Base-by-base conservation (phyloP, 208 protist species). In the Trypanosoma brucei region DNA sequence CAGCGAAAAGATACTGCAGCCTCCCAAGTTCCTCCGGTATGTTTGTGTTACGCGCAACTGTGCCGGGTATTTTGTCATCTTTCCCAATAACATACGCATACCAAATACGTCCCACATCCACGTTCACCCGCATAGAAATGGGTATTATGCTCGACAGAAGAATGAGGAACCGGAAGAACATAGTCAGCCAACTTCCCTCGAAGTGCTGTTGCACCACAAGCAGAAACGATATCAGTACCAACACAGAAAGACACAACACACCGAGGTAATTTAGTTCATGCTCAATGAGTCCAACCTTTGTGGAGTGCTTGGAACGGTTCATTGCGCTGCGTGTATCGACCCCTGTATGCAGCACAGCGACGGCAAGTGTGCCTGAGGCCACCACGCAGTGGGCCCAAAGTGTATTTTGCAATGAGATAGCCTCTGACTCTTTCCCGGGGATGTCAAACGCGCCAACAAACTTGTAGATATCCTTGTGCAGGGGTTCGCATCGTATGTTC, bases 61-160 rank as follows among this genome's bases (percentile, higher is more conserved):
- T 75, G 34, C 91, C 91, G 0, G 85, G 79, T 34, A 97, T 92
- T 31, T 84, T 83, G 7, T 58, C 5, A 65, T 97, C 97, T 44
- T 70, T 73, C 53, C 84, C 83, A 54, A 99, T 98, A 48, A 94
- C 80, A 52, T 84, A 92, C 34, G 90, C 93, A 75, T 98, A 99
- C 65, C 98, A 84, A 9, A 97, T 87, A 51, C 99, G 99, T 37
- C 87, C 97, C 31, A 99, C 85, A 78, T 99, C 98, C 2, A 99
- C 79, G 67, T 99, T 98, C 9, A 99, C 97, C 30, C 96, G 86
- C 79, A 99, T 93, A 35, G 91, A 93, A 45, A 98, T 98, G 36
- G 98, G 98, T 71, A 99, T 99, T 61, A 99, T 99, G 8, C 91
- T 84, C 14, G 97, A 99, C 59, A 99, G 97, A 11, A 99, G 85